These are phyloP conservation scores for Forsythia suspensa DNA, from an alignment of 257 asterid species.

Conservation along the genomic window DNA sequence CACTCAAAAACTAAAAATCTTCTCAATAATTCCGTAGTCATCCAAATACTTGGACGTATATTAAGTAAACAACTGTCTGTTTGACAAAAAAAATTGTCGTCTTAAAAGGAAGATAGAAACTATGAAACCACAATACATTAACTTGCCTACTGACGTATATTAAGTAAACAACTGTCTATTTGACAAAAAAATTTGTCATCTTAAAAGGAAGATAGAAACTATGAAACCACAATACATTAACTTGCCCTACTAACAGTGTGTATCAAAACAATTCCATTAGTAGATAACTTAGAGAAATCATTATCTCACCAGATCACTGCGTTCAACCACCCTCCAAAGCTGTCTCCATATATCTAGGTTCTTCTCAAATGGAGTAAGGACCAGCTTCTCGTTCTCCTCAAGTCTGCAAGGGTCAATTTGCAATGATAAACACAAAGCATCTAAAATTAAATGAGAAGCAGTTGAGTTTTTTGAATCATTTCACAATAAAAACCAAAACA, in stretches of 20 bases:
- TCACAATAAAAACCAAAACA: neutral
- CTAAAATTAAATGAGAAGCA: neutral
- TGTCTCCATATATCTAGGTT: slow-evolving; percentile 99
- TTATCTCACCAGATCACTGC: slow-evolving; percentile 90
- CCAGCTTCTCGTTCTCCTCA: slow-evolving; percentile 91
- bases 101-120: neutral
- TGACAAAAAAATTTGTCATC: neutral
- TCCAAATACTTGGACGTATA: neutral
- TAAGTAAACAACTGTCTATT: neutral
- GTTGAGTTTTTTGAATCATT: neutral
- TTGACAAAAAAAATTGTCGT: neutral
- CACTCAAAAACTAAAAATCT: neutral
- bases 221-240: neutral
- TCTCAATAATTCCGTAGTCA: neutral
- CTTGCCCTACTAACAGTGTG: neutral
- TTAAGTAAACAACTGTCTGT: neutral
- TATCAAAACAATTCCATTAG: neutral
- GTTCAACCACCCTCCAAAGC: slow-evolving; percentile 99
- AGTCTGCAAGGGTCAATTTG: slow-evolving; percentile 54
- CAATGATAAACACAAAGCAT: neutral
- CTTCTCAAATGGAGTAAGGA: slow-evolving; percentile 97
- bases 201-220: neutral
- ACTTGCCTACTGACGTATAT: neutral
- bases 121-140: neutral
- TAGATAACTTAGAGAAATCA: slow-evolving; percentile 9